These are phyloP conservation scores for Trypethelium eluteriae DNA, from an alignment of 495 filamentous ascomycete genomes.

Conservation along the genomic window DNA sequence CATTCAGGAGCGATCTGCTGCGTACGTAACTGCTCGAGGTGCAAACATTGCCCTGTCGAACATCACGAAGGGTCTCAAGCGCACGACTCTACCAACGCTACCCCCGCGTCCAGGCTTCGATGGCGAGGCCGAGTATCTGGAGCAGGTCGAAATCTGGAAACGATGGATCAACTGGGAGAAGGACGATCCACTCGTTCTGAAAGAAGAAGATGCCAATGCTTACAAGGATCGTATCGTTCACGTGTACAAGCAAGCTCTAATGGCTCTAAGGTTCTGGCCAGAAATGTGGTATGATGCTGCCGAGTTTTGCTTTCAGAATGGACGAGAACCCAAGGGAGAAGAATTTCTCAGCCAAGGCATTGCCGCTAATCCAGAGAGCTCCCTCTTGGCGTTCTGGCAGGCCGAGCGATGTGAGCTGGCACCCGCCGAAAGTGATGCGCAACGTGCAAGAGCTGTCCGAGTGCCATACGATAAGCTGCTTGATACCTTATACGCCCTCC, in stretches of 20 bases:
- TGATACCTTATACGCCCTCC: constrained; percentile 73
- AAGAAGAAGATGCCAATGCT: constrained; percentile 61
- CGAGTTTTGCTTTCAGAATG: constrained; percentile 82
- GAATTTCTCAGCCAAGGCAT: constrained; percentile 75
- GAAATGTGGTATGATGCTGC: constrained; percentile 93
- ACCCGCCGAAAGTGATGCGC: constrained; percentile 22
- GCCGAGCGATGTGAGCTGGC: constrained; percentile 52
- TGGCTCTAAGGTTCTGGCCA: constrained; percentile 88
- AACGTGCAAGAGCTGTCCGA: constrained; percentile 64
- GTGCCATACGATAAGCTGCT: constrained; percentile 77
- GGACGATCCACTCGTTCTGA: constrained; percentile 76
- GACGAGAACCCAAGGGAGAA: constrained; percentile 58
- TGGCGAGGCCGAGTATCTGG: constrained; percentile 73
- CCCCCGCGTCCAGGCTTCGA: constrained; percentile 81
- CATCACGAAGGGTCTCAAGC: constrained; percentile 66
- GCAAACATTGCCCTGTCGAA: constrained; percentile 77
- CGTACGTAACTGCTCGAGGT: constrained; percentile 88
- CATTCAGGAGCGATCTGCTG: constrained; percentile 79
- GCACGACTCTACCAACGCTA: constrained; percentile 68
- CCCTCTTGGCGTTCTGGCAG: constrained; percentile 76
- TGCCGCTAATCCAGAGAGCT: constrained; percentile 86
- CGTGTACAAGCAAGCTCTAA: constrained; percentile 87
- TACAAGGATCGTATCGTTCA: constrained; percentile 75
- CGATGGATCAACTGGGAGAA: constrained; percentile 93
- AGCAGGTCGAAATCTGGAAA: constrained; percentile 88